Evolutionary conservation across 2,329 filamentous ascomycete genomes (phyloP), one percentile per base, ranked within the genome.

Genomic region (Claviceps citrina): DNA sequence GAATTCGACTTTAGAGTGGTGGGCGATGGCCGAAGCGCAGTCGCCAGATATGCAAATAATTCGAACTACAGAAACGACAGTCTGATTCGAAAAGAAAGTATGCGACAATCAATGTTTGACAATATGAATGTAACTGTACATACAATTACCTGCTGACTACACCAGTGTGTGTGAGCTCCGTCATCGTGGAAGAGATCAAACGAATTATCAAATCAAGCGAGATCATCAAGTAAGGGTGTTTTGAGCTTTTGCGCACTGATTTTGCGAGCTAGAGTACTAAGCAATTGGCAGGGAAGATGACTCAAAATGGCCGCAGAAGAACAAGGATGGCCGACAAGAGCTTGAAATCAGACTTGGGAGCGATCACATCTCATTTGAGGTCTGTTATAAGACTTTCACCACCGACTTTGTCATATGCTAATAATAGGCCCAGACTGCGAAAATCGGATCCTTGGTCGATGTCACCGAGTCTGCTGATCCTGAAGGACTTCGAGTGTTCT

Each of bases 41-140:
- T 91, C 39, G 86, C 89, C 25, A 80, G 91, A 63, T 98, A 98
- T 65, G 91, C 91, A 48, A 98, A 98, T 71, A 98, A 98, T 64
- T 96, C 89, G 43, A 98, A 98, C 65, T 98, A 98, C 66, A 80
- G 91, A 55, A 98, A 98, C 64, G 91, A 98, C 60, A 95, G 87
- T 47, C 68, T 98, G 51, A 98, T 98, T 57, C 82, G 91, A 49
- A 98, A 98, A 87, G 91, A 98, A 69, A 98, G 91, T 95, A 69
- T n/a, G 38, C 22, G 15, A 15, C 13, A 51, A 86, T 62, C 32
- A 36, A 24, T 26, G 7, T 20, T 36, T 25, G 7, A 22, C 18
- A 13, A 7, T 22, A 9, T 31, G 13, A 15, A 22, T 15, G 13
- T 2, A 10, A 6, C 12, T 22, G 5, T 22, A 22, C 12, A n/a